Percentiles rank a stretch among this genome's conserved stretches.
Conservation (phyloP, 768 basidiomycete genomes). For the Lactarius sp. region DNA sequence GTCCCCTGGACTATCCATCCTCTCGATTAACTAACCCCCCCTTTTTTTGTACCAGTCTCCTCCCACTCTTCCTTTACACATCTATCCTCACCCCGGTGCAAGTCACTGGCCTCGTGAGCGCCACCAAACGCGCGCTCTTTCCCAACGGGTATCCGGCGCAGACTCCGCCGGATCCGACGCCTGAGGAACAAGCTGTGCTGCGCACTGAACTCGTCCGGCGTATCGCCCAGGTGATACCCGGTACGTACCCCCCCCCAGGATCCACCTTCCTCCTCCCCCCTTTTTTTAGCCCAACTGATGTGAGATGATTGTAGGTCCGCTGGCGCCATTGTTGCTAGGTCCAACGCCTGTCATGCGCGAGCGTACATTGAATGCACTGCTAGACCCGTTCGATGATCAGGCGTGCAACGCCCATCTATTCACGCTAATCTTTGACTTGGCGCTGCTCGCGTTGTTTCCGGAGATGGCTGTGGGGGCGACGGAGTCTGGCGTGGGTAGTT, state of each 20-base stretch:
- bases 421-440: constrained; percentile 65
- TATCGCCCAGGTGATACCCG: constrained; percentile 41
- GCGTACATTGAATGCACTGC: constrained; percentile 44
- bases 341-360: constrained; percentile 37
- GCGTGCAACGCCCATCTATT: constrained; percentile 78
- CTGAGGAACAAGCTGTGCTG: constrained; percentile 66
- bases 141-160: constrained; percentile 86
- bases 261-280: background rate
- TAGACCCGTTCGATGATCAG: constrained; percentile 57
- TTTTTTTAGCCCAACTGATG: background rate
- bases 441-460: constrained; percentile 71
- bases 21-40: background rate
- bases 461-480: constrained; percentile 49
- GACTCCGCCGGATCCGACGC: constrained; percentile 65
- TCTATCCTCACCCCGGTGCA: constrained; percentile 49
- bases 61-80: constrained; percentile 61
- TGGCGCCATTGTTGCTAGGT: constrained; percentile 53
- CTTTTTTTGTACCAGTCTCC: constrained; percentile 42
- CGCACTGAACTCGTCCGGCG: constrained; percentile 39
- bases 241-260: constrained; percentile 29
- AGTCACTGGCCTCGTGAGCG: constrained; percentile 48
- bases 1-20: too few species aligned
- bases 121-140: constrained; percentile 69
- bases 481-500: background rate
- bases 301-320: constrained; percentile 30